A percentile compares a stretch with the other conserved stretches of the same genome.
Evolutionary conservation across 2,329 filamentous ascomycete species (phyloP).

Genomic region (Dothistroma septosporum): DNA sequence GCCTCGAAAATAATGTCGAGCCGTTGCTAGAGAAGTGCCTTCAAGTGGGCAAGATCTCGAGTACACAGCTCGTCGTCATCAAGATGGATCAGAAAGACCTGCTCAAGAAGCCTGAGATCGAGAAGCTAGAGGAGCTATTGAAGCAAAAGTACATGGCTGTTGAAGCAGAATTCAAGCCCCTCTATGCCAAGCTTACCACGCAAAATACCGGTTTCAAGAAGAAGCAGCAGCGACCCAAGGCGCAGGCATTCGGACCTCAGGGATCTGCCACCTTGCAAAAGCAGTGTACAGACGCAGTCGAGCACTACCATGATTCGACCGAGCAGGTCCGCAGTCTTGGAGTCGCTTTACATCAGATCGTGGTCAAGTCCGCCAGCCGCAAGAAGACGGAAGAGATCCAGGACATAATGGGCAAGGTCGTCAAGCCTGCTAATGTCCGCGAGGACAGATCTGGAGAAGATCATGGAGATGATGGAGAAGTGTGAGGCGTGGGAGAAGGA

Average conservation of each 20-base stretch:
- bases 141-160: not conserved
- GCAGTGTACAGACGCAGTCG: too few species aligned
- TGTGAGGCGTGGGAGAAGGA: constrained; percentile 2
- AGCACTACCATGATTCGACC: too few species aligned
- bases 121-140: not conserved
- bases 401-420: too few species aligned
- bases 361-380: too few species aligned
- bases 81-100: constrained; percentile 3
- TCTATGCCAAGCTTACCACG: not conserved
- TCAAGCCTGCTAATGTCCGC: too few species aligned
- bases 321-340: too few species aligned
- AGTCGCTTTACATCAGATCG: too few species aligned
- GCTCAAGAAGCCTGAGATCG: not conserved
- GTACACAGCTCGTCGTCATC: not conserved
- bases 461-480: not conserved
- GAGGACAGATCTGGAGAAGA: not conserved
- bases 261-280: too few species aligned
- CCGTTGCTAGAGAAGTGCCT: not conserved
- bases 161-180: not conserved
- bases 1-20: not conserved
- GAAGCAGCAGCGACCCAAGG: too few species aligned
- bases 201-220: not conserved
- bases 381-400: too few species aligned
- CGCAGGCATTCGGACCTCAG: too few species aligned
- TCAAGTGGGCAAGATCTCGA: not conserved